Base-by-base conservation (phyloP, 805 yeast genomes). In the Zygosaccharomyces pseudorouxii region DNA sequence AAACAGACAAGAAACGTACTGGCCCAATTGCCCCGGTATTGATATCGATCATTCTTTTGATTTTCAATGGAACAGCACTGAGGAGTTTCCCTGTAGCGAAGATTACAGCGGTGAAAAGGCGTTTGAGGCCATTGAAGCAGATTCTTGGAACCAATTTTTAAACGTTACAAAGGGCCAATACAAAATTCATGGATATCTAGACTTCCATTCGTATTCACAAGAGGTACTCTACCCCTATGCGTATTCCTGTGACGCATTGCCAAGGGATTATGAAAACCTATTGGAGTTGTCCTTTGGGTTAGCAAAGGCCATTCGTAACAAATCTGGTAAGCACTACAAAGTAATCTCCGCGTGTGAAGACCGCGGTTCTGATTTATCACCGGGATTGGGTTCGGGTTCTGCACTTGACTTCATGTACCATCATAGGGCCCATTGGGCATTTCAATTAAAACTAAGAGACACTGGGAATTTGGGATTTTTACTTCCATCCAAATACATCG, bases 21-120 rank as follows among this genome's bases (percentile, higher is more conserved):
- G 76, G 42, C 80, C 85, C 7, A 67, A 75, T 38, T 89, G 97
- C 64, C 71, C 75, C 42, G 97, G 97, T 8, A 78, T 89, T 33
- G 96, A 89, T 64, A 82, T 89, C 49, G 96, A 88, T 62, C 95
- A 84, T 61, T 84, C 95, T 1, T 86, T 82, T 66, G 85, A 79
- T 55, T 86, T 71, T 67, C 88, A 85, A 59, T 86, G 89, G 83
- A 73, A 79, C 3, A 68, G 71, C 44, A 77, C 82, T 12, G 86
- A 81, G 42, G 70, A 71, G 29, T 75, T 78, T 46, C 88, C 92
- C 3, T 89, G 97, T 67, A 84, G 87, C 36, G 96, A 87, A 60
- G 87, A 83, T 42, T 89, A 87, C 64, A 72, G 84, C 31, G 97
- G 97, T 9, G 87, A 81, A 57, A 66, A 64, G 1, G 82, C 89